Evolutionary conservation across 495 filamentous ascomycete genomes (phyloP), one percentile per base, ranked within the genome.

Genomic region (Penicillium pulvis): DNA sequence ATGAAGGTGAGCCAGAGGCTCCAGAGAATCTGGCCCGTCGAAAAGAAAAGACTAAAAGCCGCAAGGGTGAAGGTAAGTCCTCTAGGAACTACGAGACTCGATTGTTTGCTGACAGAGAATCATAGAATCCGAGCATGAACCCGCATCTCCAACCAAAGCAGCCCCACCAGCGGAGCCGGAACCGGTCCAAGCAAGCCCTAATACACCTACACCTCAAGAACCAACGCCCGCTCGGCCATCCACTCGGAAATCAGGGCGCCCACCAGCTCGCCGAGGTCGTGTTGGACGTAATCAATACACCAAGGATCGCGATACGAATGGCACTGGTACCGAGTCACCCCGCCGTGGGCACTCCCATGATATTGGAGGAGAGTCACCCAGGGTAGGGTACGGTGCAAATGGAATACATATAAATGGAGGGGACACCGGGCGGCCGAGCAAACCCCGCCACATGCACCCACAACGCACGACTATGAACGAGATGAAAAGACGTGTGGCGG

Each of bases 221-320:
- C 66, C 74, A 51, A 66, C 75, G 44, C 71, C 78, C 41, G 60
- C 63, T 14, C 74, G 78, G 43, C 73, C 75, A 11, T 74, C 76
- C 54, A 84, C 78, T 67, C 88, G 87, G 65, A 92, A 92, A 66
- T 86, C 84, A 17, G 82, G 87, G 24, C 78, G 87, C 39, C 83
- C 88, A 20, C 84, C 87, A 36, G 81, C 84, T 28, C 75, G 81
- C 58, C 78, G 87, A 54, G 84, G 85, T 26, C 83, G 91, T 71
- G 75, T 89, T 41, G 92, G 92, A 14, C 87, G 90, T 55, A 95
- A 95, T 60, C 92, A 95, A 73, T 92, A 94, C 63, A 94, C 89
- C 0, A 85, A 85, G 69, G 90, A 94, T 61, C 80, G 84, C 24
- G 87, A 91, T 60, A 69, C 73, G 20, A 83, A 86, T 26, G 73